Evolutionary conservation across 2,329 filamentous ascomycete species (phyloP).

Genomic region (Colletotrichum sp.): DNA sequence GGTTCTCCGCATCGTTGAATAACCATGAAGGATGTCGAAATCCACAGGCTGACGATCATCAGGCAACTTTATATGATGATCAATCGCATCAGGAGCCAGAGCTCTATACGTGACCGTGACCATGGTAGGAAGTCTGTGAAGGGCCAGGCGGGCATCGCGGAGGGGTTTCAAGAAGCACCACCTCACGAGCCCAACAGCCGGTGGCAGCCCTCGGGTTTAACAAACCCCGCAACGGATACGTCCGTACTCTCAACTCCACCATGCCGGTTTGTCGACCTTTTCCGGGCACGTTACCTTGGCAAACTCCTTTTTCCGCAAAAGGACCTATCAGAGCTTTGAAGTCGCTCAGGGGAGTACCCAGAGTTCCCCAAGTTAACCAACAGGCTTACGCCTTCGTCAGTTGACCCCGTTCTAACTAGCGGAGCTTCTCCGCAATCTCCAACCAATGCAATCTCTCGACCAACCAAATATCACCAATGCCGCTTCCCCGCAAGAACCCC

Average conservation of each 20-base stretch:
- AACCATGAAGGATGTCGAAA: neutral
- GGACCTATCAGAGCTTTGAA: conserved; percentile 29
- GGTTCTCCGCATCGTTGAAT: neutral
- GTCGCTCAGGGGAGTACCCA: neutral
- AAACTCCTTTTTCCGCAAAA: neutral
- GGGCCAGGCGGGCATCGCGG: neutral
- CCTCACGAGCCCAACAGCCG: neutral
- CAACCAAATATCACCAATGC: neutral
- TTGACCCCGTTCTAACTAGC: neutral
- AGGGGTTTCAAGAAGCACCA: neutral
- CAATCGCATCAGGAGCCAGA: neutral
- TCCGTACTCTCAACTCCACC: neutral
- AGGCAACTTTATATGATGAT: neutral
- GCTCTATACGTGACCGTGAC: neutral
- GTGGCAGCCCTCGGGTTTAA: neutral
- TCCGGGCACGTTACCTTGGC: neutral
- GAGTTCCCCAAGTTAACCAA: neutral
- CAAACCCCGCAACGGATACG: neutral
- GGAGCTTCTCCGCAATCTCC: conserved; percentile 3
- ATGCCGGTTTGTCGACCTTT: neutral
- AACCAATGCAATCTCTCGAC: neutral
- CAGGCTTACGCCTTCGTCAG: neutral
- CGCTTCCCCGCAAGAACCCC: conserved; percentile 3
- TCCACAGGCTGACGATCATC: neutral
- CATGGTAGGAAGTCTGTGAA: neutral